phyloP scores from a whole-genome alignment of 1,284 basidiomycete genomes.

The Cutaneotrichosporon mucoides region DNA sequence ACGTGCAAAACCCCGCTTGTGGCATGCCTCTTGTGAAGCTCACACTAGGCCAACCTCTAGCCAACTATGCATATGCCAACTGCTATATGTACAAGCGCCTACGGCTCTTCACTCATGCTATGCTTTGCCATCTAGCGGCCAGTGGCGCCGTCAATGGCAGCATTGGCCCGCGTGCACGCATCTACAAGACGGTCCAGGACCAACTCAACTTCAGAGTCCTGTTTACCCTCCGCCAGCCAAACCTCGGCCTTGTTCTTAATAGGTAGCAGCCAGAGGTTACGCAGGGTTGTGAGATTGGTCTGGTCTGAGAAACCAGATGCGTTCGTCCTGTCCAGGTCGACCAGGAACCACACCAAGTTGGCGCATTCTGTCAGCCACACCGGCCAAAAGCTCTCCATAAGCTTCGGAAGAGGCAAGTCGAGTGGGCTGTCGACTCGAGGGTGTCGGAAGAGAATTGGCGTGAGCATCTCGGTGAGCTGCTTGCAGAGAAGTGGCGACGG shows the following conservation, averaged over 20 bases:
- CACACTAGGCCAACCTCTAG: too few relatives aligned
- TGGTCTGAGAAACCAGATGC: conserved; percentile 7
- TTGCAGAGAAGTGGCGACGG: conserved; percentile 12
- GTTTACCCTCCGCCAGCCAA: conserved; percentile 4
- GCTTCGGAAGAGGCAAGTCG: conserved; percentile 12
- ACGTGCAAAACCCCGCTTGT: background rate
- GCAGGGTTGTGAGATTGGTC: background rate
- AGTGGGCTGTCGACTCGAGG: conserved; percentile 13
- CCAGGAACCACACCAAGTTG: conserved; percentile 19
- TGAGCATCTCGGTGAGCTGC: conserved; percentile 16
- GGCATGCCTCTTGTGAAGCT: background rate
- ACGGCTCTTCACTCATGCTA: too few relatives aligned
- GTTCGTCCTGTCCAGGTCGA: conserved; percentile 13
- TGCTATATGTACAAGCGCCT: too few relatives aligned
- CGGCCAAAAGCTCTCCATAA: conserved; percentile 25
- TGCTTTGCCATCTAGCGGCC: too few relatives aligned
- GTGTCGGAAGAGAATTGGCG: conserved; percentile 21
- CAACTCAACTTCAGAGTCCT: conserved; percentile 1
- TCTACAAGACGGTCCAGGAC: conserved; percentile 15
- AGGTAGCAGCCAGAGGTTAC: conserved; percentile 2
- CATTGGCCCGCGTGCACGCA: conserved; percentile 9
- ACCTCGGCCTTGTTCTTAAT: conserved; percentile 7
- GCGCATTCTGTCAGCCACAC: conserved; percentile 32
- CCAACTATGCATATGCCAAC: too few relatives aligned
- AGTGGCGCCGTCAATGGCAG: background rate